Base-by-base conservation (phyloP, 106 monocot species). In the Dioscorea zingiberensis region DNA sequence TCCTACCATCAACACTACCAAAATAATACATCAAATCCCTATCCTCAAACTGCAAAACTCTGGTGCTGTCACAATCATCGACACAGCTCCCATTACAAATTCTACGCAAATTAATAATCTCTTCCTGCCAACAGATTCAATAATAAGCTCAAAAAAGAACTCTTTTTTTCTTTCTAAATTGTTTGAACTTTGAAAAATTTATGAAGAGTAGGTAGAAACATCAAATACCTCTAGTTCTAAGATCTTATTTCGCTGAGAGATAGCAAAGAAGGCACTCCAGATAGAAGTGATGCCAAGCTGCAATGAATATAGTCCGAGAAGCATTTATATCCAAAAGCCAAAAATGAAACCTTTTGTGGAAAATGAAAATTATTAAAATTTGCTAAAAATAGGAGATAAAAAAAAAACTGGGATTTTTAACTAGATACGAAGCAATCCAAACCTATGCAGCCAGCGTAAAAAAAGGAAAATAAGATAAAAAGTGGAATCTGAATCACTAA, bases 161-260 rank as follows among this genome's bases (percentile, higher is more conserved):
- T 32, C 16, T 10, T 15, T 6, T 11, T 9, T 15, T 10, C 21
- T 63, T 23, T 60, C 16, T 27, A 15, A 21, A 5, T 38, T 17
- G 18, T 15, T 7, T 44, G n/a, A 27, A 16, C n/a, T n/a, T 17
- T 44, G 17, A 46, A 56, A 54, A 15, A 59, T 15, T 27, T 15
- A 27, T 14, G 30, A 54, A 17, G 29, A 60, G 16, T n/a, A n/a
- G n/a, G n/a, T n/a, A n/a, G 3, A 21, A 55, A 27, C 24, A n/a
- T n/a, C 38, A 1, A 57, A 44, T 76, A 85, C 85, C 89, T 89
- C 76, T 24, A 85, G 85, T 69, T 72, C 78, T 59, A 78, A 32
- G 28, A 86, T 69, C 70, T 69, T 73, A 25, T 67, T 75, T n/a
- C 72, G 67, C 67, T 83, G 83, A 73, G 60, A 73, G 71, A 83